Evolutionary conservation across 805 yeast genomes (phyloP).

Genomic region (Grigorovia transvaalensis): DNA sequence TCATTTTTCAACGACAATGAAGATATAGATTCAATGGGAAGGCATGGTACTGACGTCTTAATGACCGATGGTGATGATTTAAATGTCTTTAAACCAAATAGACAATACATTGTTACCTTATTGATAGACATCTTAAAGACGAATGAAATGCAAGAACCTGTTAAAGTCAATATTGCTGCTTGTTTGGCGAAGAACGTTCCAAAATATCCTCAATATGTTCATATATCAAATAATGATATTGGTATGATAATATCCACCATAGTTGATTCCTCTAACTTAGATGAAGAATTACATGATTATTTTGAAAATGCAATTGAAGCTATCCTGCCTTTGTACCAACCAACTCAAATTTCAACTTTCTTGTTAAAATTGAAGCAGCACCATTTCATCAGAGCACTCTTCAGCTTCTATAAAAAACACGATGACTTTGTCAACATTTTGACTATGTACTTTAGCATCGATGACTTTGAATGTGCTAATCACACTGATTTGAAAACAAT

Average conservation of each 20-base stretch:
- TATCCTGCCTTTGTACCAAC: slow-evolving; percentile 55
- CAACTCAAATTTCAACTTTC: slow-evolving; percentile 41
- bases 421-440: slow-evolving; percentile 1
- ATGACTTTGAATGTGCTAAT: background rate
- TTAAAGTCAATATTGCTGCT: slow-evolving; percentile 38
- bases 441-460: background rate
- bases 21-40: background rate
- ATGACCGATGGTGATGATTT: background rate
- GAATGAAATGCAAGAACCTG: slow-evolving; percentile 18
- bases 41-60: slow-evolving; percentile 7
- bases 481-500: background rate
- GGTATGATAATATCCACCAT: slow-evolving; percentile 39
- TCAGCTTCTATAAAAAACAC: slow-evolving; percentile 12
- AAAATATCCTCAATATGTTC: slow-evolving; percentile 73
- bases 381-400: slow-evolving; percentile 18
- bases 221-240: slow-evolving; percentile 52
- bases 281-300: slow-evolving; percentile 12
- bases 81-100: slow-evolving; percentile 30
- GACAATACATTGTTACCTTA: slow-evolving; percentile 74
- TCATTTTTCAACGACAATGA: slow-evolving; percentile 53
- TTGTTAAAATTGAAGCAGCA: slow-evolving; percentile 15
- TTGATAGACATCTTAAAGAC: slow-evolving; percentile 46
- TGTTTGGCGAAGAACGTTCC: slow-evolving; percentile 76
- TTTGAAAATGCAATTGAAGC: slow-evolving; percentile 69
- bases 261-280: slow-evolving; percentile 32